Conservation (phyloP, 208 protist genomes). For the Leishmania amazonensis region DNA sequence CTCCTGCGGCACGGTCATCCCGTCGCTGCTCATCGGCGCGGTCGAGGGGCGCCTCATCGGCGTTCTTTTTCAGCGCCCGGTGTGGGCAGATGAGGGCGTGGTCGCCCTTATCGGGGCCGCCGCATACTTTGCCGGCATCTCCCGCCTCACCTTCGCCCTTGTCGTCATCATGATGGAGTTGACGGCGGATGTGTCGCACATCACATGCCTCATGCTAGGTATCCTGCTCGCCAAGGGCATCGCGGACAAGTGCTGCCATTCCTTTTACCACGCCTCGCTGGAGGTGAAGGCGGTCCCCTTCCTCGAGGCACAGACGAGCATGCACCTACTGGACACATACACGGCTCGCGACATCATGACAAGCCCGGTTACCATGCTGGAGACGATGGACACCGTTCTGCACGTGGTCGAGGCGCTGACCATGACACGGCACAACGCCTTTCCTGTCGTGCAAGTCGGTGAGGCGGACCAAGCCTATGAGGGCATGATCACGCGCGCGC, state of each 20-base stretch:
- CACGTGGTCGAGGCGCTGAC: constrained; percentile 55
- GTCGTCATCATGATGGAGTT: constrained; percentile 91
- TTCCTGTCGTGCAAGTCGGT: constrained; percentile 70
- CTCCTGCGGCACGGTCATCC: constrained; percentile 73
- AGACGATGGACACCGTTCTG: constrained; percentile 51
- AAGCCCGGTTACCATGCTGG: constrained; percentile 49
- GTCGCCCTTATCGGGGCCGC: constrained; percentile 83
- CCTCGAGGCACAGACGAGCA: constrained; percentile 54
- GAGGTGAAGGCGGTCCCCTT: constrained; percentile 82
- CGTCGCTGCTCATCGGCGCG: constrained; percentile 83
- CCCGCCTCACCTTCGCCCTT: constrained; percentile 82
- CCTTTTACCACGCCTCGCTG: constrained; percentile 78
- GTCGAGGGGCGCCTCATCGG: constrained; percentile 72
- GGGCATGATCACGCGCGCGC: constrained; percentile 50
- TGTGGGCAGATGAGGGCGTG: constrained; percentile 75
- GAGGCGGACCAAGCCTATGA: constrained; percentile 40
- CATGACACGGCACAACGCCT: constrained; percentile 78
- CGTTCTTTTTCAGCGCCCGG: constrained; percentile 38
- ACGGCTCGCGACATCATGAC: constrained; percentile 83
- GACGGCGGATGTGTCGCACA: constrained; percentile 82
- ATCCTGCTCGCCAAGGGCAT: constrained; percentile 82
- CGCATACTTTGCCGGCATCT: constrained; percentile 82
- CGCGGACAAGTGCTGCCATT: constrained; percentile 74
- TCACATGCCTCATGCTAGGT: constrained; percentile 85
- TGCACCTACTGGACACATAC: constrained; percentile 44